Evolutionary conservation across 345 rosid genomes (phyloP).

Genomic region (Iberis pinnata): DNA sequence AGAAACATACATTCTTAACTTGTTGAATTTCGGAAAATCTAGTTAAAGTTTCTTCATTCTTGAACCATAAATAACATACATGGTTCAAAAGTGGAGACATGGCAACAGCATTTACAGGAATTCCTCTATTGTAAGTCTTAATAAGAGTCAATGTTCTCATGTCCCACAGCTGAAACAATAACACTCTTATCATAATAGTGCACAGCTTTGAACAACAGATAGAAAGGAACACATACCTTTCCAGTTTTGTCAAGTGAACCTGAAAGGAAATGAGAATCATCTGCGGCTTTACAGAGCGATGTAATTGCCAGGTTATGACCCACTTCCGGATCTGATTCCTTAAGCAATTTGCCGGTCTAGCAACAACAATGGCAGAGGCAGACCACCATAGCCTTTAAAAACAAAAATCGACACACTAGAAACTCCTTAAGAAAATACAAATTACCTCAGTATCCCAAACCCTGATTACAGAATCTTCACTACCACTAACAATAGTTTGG

Average conservation of each 20-base stretch:
- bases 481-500: conserved; percentile 68
- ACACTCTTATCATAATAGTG: conserved; percentile 8
- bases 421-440: not conserved
- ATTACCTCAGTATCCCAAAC: conserved; percentile 92
- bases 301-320: conserved; percentile 86
- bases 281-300: conserved; percentile 69
- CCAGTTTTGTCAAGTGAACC: conserved; percentile 97
- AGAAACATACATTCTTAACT: not conserved
- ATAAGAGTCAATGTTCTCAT: conserved; percentile 70
- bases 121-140: conserved; percentile 74
- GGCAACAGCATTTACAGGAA: conserved; percentile 96
- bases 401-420: not conserved
- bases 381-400: not conserved
- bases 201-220: not conserved
- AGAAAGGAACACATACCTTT: conserved; percentile 46
- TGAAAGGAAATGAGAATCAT: conserved; percentile 76
- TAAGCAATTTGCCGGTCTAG: conserved; percentile 83
- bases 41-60: not conserved
- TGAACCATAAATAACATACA: conserved; percentile 38
- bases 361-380: conserved; percentile 4
- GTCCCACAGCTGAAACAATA: conserved; percentile 73
- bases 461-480: conserved; percentile 80
- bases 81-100: conserved; percentile 96
- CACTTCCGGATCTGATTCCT: conserved; percentile 55
- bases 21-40: not conserved